These are phyloP conservation scores for Wallacemonas sp. DNA, from an alignment of 208 protist genomes.

Conservation along the genomic window DNA sequence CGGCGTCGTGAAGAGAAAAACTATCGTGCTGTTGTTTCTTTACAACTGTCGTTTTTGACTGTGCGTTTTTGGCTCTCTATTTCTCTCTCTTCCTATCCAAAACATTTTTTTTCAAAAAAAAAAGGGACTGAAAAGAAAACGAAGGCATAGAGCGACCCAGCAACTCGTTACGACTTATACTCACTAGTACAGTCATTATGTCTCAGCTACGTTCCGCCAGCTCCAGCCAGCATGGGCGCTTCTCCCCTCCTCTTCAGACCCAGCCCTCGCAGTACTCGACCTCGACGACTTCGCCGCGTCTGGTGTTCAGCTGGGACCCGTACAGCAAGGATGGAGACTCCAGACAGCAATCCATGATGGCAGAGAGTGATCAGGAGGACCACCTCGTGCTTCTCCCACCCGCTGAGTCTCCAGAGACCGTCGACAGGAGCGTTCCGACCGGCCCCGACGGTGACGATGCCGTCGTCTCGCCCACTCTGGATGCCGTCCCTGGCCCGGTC, in stretches of 20 bases:
- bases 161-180: too few relatives aligned
- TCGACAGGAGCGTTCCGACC: not conserved
- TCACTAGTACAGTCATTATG: too few relatives aligned
- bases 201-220: not conserved
- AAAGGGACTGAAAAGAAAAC: too few relatives aligned
- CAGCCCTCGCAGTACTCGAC: conserved; percentile 16
- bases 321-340: conserved; percentile 14
- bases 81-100: too few relatives aligned
- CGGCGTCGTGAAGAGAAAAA: not conserved
- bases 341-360: not conserved
- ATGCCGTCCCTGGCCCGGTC: not conserved
- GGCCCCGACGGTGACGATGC: not conserved
- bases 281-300: conserved; percentile 16
- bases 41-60: too few relatives aligned
- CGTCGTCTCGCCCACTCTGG: not conserved
- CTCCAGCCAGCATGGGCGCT: not conserved
- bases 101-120: too few relatives aligned
- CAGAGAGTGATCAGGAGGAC: not conserved
- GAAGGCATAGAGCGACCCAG: too few relatives aligned
- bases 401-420: not conserved
- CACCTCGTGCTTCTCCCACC: conserved; percentile 2
- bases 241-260: not conserved
- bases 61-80: too few relatives aligned
- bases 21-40: too few relatives aligned
- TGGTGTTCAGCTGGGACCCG: conserved; percentile 33